Evolutionary conservation across 129 eudicot genomes (phyloP).

Genomic region (Deinandra increscens): DNA sequence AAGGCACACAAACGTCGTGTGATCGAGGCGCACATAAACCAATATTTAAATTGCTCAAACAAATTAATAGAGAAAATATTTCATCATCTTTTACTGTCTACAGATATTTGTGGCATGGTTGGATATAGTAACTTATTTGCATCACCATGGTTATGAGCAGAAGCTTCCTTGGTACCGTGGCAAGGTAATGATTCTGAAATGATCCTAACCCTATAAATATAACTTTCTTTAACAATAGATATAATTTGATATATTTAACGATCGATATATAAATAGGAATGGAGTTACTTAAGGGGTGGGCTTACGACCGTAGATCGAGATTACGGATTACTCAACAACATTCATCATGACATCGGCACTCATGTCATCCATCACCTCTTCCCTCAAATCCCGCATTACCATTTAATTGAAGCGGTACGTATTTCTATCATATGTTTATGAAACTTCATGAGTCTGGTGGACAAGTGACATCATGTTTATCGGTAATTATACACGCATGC

Average conservation of each 20-base stretch:
- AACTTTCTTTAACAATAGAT: no score
- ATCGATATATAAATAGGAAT: slow-evolving; percentile 46
- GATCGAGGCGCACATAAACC: no score
- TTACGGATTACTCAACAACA: slow-evolving; percentile 64
- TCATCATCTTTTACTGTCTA: not conserved
- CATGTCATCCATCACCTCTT: slow-evolving; percentile 89
- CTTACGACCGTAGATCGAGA: slow-evolving; percentile 81
- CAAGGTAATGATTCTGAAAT: slow-evolving; percentile 56
- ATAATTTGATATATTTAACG: not conserved
- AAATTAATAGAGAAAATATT: no score
- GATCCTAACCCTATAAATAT: no score
- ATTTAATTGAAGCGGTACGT: slow-evolving; percentile 64
- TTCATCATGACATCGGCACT: slow-evolving; percentile 86
- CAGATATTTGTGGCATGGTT: slow-evolving; percentile 70
- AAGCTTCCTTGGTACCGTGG: slow-evolving; percentile 94
- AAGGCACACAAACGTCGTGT: no score
- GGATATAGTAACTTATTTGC: slow-evolving; percentile 68
- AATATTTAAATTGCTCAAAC: not conserved
- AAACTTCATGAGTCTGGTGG: not conserved
- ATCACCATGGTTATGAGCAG: slow-evolving; percentile 73
- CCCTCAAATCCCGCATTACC: slow-evolving; percentile 92
- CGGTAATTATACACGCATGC: slow-evolving; percentile 22
- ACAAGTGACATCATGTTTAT: not conserved
- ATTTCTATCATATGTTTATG: not conserved
- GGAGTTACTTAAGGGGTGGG: slow-evolving; percentile 82